phyloP scores from a whole-genome alignment of 768 basidiomycete genomes.

The Tylopilus felleus region DNA sequence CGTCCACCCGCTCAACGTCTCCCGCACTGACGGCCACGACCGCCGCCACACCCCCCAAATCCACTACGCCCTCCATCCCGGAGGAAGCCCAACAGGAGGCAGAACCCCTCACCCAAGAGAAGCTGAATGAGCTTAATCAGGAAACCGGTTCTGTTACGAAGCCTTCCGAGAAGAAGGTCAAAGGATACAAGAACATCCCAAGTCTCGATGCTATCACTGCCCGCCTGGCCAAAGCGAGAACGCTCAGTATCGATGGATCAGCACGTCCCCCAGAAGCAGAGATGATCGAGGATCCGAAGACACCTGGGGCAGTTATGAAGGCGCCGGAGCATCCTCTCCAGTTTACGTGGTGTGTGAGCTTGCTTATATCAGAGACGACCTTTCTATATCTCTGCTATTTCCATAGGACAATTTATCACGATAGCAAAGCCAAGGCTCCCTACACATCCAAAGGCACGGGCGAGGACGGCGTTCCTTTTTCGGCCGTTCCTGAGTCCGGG shows the following conservation, averaged over 20 bases:
- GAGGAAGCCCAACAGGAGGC: constrained; percentile 33
- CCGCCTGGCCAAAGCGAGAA: constrained; percentile 65
- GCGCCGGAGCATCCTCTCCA: constrained; percentile 81
- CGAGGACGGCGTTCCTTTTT: constrained; percentile 32
- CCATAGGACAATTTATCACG: constrained; percentile 84
- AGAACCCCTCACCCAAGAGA: constrained; percentile 61
- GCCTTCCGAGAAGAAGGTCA: constrained; percentile 36
- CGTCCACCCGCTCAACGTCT: constrained; percentile 65
- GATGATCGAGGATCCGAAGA: constrained; percentile 80
- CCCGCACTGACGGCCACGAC: constrained; percentile 49
- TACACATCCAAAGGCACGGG: constrained; percentile 7
- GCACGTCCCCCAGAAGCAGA: constrained; percentile 72
- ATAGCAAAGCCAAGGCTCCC: constrained; percentile 73
- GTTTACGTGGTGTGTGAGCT: constrained; percentile 61
- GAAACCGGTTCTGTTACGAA: constrained; percentile 39
- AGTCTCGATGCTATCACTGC: constrained; percentile 83
- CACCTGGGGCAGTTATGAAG: constrained; percentile 66
- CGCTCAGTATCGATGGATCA: constrained; percentile 56
- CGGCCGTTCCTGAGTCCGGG: constrained; percentile 55
- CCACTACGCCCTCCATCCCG: constrained; percentile 39
- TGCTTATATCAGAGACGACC: neutral
- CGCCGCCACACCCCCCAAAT: constrained; percentile 41
- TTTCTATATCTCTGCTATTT: neutral
- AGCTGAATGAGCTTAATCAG: constrained; percentile 59
- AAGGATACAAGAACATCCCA: constrained; percentile 86